These are phyloP conservation scores for Yarrowia keelungensis DNA, from an alignment of 805 yeast species.

Conservation along the genomic window DNA sequence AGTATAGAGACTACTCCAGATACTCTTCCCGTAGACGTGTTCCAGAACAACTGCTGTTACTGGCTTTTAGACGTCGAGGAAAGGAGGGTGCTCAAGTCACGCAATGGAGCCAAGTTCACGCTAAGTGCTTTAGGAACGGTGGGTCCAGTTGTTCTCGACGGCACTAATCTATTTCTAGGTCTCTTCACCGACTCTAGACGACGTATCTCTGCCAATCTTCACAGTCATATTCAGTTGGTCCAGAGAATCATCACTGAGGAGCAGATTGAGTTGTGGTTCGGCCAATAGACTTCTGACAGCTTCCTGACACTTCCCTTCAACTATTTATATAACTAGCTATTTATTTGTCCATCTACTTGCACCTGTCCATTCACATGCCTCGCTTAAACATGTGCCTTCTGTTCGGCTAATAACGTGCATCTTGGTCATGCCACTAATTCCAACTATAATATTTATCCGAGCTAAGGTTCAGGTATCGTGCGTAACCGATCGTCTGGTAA, in stretches of 20 bases:
- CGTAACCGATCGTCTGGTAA: not conserved
- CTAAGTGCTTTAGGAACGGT: not conserved
- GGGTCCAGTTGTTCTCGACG: conserved; percentile 19
- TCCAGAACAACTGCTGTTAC: conserved; percentile 23
- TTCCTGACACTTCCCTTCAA: too few species aligned
- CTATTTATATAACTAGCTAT: not conserved
- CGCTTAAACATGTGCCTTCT: not conserved
- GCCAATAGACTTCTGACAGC: not conserved
- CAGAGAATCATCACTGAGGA: conserved; percentile 2
- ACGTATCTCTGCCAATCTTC: conserved; percentile 1
- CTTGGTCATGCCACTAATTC: not conserved
- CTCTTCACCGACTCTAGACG: not conserved
- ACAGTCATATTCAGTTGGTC: conserved; percentile 23
- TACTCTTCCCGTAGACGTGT: conserved; percentile 7
- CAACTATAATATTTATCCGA: conserved; percentile 3
- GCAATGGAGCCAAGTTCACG: not conserved
- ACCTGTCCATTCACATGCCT: not conserved
- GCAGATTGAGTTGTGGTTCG: conserved; percentile 24
- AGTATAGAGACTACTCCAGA: not conserved
- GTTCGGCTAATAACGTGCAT: not conserved
- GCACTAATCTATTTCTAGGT: conserved; percentile 1
- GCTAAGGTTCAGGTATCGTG: conserved; percentile 13
- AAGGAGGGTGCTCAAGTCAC: conserved; percentile 11
- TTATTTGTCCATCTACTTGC: not conserved
- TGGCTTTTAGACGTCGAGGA: conserved; percentile 11